A percentile compares a stretch with the other conserved stretches of the same genome.
These are phyloP conservation scores for Elymus sibiricus DNA, from an alignment of 176 grass and related monocot genomes.

Conservation along the genomic window DNA sequence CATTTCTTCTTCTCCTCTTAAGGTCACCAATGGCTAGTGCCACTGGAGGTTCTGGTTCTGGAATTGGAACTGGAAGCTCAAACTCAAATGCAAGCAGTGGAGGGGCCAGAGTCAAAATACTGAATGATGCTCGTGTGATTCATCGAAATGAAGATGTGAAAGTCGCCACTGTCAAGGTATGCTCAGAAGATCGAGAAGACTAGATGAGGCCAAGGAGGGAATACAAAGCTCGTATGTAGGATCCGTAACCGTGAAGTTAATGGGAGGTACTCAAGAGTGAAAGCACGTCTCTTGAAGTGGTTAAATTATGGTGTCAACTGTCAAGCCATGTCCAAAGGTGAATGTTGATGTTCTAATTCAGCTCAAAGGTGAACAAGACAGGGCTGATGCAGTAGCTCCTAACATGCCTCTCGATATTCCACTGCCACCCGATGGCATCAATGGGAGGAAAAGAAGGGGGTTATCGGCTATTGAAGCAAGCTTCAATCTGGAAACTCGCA, in stretches of 20 bases:
- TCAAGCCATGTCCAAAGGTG: background rate
- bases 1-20: background rate
- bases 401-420: background rate
- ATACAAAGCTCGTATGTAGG: background rate
- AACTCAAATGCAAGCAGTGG: background rate
- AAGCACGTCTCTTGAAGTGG: background rate
- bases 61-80: background rate
- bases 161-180: background rate
- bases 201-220: background rate
- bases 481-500: background rate
- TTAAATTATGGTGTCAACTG: background rate
- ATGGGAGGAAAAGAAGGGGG: background rate
- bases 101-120: background rate
- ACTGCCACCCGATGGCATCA: background rate
- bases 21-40: background rate
- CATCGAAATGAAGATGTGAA: background rate
- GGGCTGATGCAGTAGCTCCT: background rate
- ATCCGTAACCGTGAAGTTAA: background rate
- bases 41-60: background rate
- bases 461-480: background rate
- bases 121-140: background rate
- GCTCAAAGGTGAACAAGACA: background rate
- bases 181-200: background rate
- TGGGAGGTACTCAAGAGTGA: conserved; percentile 9
- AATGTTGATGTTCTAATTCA: background rate